Percentiles rank a stretch among this genome's conserved stretches.
phyloP scores from a whole-genome alignment of 495 filamentous ascomycete genomes.

The Podospora didyma region DNA sequence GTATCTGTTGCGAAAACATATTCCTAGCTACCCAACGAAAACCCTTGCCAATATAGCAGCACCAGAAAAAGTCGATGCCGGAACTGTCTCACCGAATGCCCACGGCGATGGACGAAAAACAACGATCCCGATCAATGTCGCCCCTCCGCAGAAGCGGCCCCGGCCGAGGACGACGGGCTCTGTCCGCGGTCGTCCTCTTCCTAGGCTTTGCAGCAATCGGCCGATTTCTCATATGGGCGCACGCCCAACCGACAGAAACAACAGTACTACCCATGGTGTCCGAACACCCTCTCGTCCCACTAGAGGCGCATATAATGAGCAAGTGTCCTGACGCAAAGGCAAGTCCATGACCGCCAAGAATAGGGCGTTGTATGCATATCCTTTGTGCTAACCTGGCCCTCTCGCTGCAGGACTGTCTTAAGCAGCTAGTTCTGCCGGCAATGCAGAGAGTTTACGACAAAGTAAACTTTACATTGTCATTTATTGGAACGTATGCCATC shows the following conservation, averaged over 20 bases:
- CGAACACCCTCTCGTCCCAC: conserved; percentile 48
- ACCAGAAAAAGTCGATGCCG: background rate
- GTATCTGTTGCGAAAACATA: too few species aligned
- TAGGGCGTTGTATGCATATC: background rate
- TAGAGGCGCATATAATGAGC: conserved; percentile 92
- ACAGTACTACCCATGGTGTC: conserved; percentile 12
- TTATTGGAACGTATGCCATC: conserved; percentile 69
- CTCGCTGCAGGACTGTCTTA: conserved; percentile 61
- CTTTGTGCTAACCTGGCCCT: background rate
- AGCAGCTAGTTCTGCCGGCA: conserved; percentile 74
- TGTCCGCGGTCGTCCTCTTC: conserved; percentile 23
- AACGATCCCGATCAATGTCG: conserved; percentile 1
- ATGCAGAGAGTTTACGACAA: conserved; percentile 79
- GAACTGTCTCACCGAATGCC: background rate
- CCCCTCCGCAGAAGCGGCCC: conserved; percentile 1
- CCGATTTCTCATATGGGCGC: background rate
- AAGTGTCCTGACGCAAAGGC: conserved; percentile 84
- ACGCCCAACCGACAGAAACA: background rate
- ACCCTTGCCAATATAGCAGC: too few species aligned
- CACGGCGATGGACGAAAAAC: conserved; percentile 32
- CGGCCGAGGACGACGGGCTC: conserved; percentile 6
- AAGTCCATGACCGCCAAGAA: background rate
- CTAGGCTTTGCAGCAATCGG: conserved; percentile 19
- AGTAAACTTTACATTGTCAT: conserved; percentile 87
- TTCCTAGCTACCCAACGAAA: too few species aligned